A percentile compares a stretch with the other conserved stretches of the same genome.
Conservation (phyloP, 2,329 filamentous ascomycete genomes). For the Fusarium multiceps region DNA sequence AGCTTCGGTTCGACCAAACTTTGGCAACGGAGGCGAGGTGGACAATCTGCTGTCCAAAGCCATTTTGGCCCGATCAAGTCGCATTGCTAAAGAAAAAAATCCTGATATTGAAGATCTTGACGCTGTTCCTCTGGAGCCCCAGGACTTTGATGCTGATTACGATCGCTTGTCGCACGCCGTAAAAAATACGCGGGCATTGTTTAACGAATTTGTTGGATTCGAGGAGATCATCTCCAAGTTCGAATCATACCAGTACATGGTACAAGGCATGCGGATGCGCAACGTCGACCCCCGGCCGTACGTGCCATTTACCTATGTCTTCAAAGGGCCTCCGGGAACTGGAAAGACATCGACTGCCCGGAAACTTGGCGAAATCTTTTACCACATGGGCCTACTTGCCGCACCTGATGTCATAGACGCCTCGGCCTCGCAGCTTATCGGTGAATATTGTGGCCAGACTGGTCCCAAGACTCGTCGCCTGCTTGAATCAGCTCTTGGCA, state of each 20-base stretch:
- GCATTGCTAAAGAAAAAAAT: conserved; percentile 39
- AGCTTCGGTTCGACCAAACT: conserved; percentile 73
- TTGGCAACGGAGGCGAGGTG: conserved; percentile 81
- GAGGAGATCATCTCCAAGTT: conserved; percentile 67
- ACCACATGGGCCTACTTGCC: conserved; percentile 76
- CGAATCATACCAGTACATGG: conserved; percentile 66
- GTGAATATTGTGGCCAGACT: conserved; percentile 75
- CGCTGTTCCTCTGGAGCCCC: conserved; percentile 44
- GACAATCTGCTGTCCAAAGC: conserved; percentile 60
- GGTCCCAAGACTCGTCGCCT: conserved; percentile 71
- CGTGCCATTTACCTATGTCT: conserved; percentile 75
- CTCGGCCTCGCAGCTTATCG: conserved; percentile 75
- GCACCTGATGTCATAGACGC: conserved; percentile 71
- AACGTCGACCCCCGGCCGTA: conserved; percentile 63
- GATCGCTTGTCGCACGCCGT: conserved; percentile 57
- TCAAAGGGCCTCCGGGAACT: conserved; percentile 72
- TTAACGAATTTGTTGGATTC: conserved; percentile 69
- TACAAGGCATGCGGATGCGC: conserved; percentile 61
- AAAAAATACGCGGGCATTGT: conserved; percentile 63
- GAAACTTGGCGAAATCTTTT: conserved; percentile 78
- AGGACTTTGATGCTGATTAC: conserved; percentile 69
- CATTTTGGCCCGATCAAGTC: conserved; percentile 41
- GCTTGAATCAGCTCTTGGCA: conserved; percentile 71
- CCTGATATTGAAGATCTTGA: conserved; percentile 39
- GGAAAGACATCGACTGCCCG: conserved; percentile 78